phyloP scores from a whole-genome alignment of 179 eudicot genomes.

The Silene vulgaris region DNA sequence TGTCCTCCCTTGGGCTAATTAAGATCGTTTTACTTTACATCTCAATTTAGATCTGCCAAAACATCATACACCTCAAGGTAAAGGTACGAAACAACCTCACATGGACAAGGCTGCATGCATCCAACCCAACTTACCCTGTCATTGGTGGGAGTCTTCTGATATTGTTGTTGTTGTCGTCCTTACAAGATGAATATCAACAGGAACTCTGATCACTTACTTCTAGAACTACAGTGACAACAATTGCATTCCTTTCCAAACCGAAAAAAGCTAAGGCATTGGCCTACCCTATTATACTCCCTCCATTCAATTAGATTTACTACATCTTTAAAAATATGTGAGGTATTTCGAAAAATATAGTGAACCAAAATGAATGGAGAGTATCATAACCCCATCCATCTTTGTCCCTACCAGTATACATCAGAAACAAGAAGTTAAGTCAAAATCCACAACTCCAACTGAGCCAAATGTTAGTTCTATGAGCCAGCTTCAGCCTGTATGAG shows the following conservation, averaged over 20 bases:
- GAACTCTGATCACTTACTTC: neutral
- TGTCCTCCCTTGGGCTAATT: neutral
- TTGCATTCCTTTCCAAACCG: neutral
- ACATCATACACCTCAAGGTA: neutral
- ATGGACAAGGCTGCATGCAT: too few species aligned
- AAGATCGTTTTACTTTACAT: neutral
- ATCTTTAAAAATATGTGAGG: neutral
- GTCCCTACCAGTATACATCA: conserved; percentile 4
- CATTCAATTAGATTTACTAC: neutral
- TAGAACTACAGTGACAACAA: neutral
- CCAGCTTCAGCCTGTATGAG: neutral
- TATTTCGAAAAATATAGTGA: neutral
- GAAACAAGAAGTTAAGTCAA: neutral
- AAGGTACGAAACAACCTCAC: neutral
- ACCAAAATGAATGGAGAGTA: neutral
- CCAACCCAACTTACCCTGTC: too few species aligned
- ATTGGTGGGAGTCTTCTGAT: too few species aligned
- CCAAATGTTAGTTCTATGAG: neutral
- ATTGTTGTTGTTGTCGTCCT: too few species aligned
- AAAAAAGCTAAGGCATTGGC: neutral
- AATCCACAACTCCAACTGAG: neutral
- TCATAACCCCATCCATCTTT: neutral
- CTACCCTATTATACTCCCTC: neutral
- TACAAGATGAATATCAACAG: neutral
- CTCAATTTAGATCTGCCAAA: neutral